Percentiles rank a stretch among this genome's conserved stretches.
Evolutionary conservation across 352 stramenopile genomes (phyloP).

Genomic region (Thalassiosira livingstoniorum): DNA sequence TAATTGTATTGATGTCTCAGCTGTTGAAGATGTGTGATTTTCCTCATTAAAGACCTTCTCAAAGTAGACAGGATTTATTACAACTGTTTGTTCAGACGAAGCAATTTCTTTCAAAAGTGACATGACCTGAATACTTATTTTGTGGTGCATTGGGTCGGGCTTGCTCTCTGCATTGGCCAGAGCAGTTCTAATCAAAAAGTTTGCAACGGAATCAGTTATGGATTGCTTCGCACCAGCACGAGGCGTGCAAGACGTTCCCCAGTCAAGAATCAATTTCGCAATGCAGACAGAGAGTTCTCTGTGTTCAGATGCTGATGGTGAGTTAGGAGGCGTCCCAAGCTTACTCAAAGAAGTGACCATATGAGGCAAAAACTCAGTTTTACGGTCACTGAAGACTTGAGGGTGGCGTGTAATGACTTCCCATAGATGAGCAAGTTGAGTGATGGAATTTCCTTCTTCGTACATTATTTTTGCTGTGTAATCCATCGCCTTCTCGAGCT

Average conservation of each 20-base stretch:
- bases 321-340: conserved; percentile 94
- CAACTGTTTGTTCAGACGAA: conserved; percentile 58
- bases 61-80: conserved; percentile 73
- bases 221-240: conserved; percentile 26
- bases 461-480: conserved; percentile 98
- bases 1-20: no score
- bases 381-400: conserved; percentile 92
- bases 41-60: conserved; percentile 79
- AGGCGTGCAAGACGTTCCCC: conserved; percentile 83
- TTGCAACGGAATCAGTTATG: conserved; percentile 92
- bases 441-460: conserved; percentile 95
- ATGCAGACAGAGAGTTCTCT: conserved; percentile 92
- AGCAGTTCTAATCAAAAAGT: conserved; percentile 84
- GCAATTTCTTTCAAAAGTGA: conserved; percentile 71
- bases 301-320: conserved; percentile 92
- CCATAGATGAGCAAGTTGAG: conserved; percentile 97
- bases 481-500: conserved; percentile 96
- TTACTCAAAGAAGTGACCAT: conserved; percentile 96
- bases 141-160: conserved; percentile 54
- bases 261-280: conserved; percentile 95
- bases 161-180: conserved; percentile 73
- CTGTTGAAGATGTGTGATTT: no score
- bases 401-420: conserved; percentile 95
- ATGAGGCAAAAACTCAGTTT: conserved; percentile 93
- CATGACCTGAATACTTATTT: conserved; percentile 49